phyloP scores from a whole-genome alignment of 2,329 filamentous ascomycete genomes.

The Pyricularia pennisetigena region DNA sequence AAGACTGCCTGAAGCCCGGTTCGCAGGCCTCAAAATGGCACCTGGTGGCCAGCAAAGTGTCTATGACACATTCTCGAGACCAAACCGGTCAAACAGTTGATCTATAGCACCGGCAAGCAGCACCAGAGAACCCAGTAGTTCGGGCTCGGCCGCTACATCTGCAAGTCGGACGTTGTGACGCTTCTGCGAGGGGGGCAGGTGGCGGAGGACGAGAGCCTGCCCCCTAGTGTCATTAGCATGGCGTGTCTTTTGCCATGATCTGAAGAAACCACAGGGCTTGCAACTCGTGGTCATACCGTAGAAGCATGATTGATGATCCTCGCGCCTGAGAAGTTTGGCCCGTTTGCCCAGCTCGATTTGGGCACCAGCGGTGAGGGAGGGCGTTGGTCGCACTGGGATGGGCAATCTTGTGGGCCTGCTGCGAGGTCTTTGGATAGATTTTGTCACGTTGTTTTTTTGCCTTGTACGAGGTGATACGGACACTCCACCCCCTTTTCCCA shows the following conservation, averaged over 20 bases:
- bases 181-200: not conserved
- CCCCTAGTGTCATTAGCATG: not conserved
- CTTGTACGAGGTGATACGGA: not conserved
- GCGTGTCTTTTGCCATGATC: not conserved
- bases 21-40: slow-evolving; percentile 53
- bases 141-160: not conserved
- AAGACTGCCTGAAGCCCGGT: slow-evolving; percentile 65
- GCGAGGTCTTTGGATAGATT: not conserved
- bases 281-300: not conserved
- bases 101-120: not conserved
- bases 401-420: not conserved
- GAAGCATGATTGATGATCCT: not conserved
- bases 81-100: not conserved
- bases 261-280: not conserved
- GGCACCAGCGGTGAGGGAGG: not conserved
- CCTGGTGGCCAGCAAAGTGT: slow-evolving; percentile 56
- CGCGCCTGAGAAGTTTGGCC: not conserved
- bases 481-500: not conserved
- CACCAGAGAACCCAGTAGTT: not conserved
- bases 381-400: not conserved
- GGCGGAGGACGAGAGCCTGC: not conserved
- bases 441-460: not conserved
- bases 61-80: slow-evolving; percentile 25
- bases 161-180: not conserved
- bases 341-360: not conserved